Percentiles rank a stretch among this genome's conserved stretches.
Evolutionary conservation across 1,139 yeast species (phyloP).

Genomic region (Yamadazyma epiphylla): DNA sequence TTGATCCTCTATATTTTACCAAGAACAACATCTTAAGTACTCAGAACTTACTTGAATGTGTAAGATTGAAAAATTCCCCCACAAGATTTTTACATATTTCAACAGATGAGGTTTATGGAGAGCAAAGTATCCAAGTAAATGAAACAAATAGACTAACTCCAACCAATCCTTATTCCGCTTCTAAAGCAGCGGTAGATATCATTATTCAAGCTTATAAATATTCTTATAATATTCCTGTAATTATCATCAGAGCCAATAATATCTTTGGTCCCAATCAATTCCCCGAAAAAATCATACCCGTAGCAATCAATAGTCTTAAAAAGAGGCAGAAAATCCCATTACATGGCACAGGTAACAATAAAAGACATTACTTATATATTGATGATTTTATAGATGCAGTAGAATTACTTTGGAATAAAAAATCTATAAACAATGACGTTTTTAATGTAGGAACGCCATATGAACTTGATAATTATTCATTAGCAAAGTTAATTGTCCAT

Average conservation of each 20-base stretch:
- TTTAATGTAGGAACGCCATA: conserved; percentile 49
- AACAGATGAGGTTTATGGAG: conserved; percentile 63
- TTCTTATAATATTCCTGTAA: conserved; percentile 42
- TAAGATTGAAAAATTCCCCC: conserved; percentile 13
- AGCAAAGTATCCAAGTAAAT: conserved; percentile 24
- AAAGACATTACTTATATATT: conserved; percentile 46
- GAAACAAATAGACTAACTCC: conserved; percentile 43
- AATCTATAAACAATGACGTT: conserved; percentile 16
- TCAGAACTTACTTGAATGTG: conserved; percentile 46
- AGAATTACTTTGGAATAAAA: conserved; percentile 23
- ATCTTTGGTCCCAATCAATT: conserved; percentile 55
- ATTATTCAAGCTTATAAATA: conserved; percentile 44
- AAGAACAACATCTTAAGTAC: conserved; percentile 48
- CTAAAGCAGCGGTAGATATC: conserved; percentile 56
- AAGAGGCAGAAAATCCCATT: conserved; percentile 21
- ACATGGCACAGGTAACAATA: conserved; percentile 50
- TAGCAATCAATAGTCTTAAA: conserved; percentile 11
- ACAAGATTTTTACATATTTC: conserved; percentile 45
- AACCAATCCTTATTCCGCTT: conserved; percentile 58
- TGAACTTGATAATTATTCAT: conserved; percentile 40
- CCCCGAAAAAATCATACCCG: conserved; percentile 56
- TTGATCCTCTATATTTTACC: conserved; percentile 43
- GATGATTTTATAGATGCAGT: conserved; percentile 47
- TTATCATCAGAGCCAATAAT: conserved; percentile 49
- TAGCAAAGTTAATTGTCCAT: conserved; percentile 20